These are phyloP conservation scores for Pythium inflatum DNA, from an alignment of 352 stramenopile species.

Conservation along the genomic window DNA sequence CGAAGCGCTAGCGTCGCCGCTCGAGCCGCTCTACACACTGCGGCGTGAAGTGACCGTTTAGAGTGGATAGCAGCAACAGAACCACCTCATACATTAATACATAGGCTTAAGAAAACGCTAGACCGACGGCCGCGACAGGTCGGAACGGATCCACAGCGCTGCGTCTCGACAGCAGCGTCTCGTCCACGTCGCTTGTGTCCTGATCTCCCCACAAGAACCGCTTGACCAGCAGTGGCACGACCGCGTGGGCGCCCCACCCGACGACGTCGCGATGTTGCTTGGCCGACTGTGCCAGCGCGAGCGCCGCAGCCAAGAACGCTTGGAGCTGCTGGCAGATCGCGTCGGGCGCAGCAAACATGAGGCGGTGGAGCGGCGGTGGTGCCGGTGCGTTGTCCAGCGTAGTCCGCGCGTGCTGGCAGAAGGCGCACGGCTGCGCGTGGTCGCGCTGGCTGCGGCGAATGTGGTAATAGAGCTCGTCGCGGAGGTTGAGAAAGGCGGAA, in stretches of 20 bases:
- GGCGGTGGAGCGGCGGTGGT: no score
- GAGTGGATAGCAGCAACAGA: no score
- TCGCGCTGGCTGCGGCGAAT: no score
- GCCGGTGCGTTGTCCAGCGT: no score
- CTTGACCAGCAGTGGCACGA: slow-evolving; percentile 22
- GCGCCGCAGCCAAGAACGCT: slow-evolving; percentile 3
- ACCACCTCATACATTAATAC: no score
- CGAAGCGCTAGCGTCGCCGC: slow-evolving; percentile 18
- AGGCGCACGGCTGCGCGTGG: no score
- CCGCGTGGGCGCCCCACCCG: slow-evolving; percentile 2
- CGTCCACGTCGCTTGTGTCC: neutral
- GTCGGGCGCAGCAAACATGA: neutral
- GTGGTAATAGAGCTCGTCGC: no score
- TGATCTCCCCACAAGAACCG: slow-evolving; percentile 12
- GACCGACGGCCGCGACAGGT: neutral
- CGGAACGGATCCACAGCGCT: slow-evolving; percentile 6
- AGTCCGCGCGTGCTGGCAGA: no score
- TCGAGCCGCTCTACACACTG: slow-evolving; percentile 11
- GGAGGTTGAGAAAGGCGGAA: no score
- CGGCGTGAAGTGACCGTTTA: no score
- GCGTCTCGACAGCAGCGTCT: neutral
- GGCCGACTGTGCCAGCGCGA: neutral
- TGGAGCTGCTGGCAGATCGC: neutral
- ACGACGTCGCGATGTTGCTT: neutral
- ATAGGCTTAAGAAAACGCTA: slow-evolving; percentile 12